Evolutionary conservation across 176 grass and related monocot genomes (phyloP).

Genomic region (Zoysia pacifica): DNA sequence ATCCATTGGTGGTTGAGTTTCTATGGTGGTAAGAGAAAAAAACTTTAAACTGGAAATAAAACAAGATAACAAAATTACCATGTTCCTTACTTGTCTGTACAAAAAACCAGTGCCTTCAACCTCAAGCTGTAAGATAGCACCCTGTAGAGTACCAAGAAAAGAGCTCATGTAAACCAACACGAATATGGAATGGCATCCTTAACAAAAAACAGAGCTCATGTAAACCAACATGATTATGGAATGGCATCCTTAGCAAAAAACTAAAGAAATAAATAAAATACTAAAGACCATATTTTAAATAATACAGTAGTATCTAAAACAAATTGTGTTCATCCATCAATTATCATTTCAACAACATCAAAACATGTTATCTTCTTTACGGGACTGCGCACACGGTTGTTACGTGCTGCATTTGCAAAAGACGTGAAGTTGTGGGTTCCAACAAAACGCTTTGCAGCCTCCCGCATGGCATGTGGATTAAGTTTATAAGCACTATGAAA

Average conservation of each 20-base stretch:
- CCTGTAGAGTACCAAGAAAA: constrained; percentile 52
- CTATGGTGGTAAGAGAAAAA: constrained; percentile 4
- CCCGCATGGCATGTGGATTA: constrained; percentile 68
- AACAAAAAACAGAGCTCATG: neutral
- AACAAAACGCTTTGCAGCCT: constrained; percentile 84
- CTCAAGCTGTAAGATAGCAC: constrained; percentile 76
- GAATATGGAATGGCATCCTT: neutral
- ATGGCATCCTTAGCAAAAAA: too few relatives aligned
- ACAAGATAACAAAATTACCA: constrained; percentile 61
- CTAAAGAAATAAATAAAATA: neutral
- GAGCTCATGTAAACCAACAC: constrained; percentile 28
- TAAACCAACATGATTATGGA: too few relatives aligned
- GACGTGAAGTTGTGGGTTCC: constrained; percentile 90
- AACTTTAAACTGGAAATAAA: neutral
- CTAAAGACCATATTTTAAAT: neutral
- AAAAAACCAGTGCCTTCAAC: constrained; percentile 95
- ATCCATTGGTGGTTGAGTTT: neutral
- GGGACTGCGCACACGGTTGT: constrained; percentile 61
- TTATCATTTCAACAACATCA: constrained; percentile 77
- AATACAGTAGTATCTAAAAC: constrained; percentile 2
- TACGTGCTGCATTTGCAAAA: constrained; percentile 76
- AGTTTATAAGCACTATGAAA: constrained; percentile 81
- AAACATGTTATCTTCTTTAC: constrained; percentile 83
- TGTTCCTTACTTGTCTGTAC: constrained; percentile 98
- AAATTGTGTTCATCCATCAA: constrained; percentile 5